phyloP scores from a whole-genome alignment of 2,329 filamentous ascomycete genomes.

The Aureobasidium vineae region DNA sequence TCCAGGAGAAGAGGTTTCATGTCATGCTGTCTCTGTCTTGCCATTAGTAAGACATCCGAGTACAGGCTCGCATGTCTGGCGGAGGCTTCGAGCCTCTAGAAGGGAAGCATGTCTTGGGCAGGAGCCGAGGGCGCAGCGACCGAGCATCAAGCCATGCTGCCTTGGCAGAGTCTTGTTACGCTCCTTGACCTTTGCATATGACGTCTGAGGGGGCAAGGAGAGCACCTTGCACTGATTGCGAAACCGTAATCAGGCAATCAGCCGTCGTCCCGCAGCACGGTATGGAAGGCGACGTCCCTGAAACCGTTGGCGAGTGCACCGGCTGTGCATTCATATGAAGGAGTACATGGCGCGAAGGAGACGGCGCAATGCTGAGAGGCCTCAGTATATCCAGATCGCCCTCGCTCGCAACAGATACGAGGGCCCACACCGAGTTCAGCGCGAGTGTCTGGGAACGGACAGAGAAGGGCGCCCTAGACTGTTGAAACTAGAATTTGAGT shows the following conservation, averaged over 20 bases:
- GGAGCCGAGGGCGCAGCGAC: neutral
- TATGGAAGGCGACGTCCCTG: slow-evolving; percentile 22
- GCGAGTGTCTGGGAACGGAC: neutral
- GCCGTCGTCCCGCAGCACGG: slow-evolving; percentile 19
- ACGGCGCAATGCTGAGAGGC: slow-evolving; percentile 1
- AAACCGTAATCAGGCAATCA: slow-evolving; percentile 24
- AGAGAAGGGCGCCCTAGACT: neutral
- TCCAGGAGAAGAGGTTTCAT: slow-evolving; percentile 12
- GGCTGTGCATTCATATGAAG: slow-evolving; percentile 22
- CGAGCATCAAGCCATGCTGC: slow-evolving; percentile 10
- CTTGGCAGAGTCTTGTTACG: slow-evolving; percentile 12
- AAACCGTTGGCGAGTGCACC: slow-evolving; percentile 19
- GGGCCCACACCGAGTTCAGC: neutral
- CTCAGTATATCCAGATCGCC: neutral
- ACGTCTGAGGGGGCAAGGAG: slow-evolving; percentile 22
- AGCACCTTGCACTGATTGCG: slow-evolving; percentile 21
- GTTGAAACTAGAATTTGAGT: neutral
- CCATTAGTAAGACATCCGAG: slow-evolving; percentile 11
- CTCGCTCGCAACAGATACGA: neutral
- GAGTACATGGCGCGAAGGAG: slow-evolving; percentile 20
- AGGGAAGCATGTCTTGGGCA: slow-evolving; percentile 7
- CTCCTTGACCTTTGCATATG: slow-evolving; percentile 7
- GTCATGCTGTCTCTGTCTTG: slow-evolving; percentile 12
- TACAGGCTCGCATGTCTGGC: neutral
- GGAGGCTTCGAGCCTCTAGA: slow-evolving; percentile 13